Evolutionary conservation across 179 eudicot genomes (phyloP), one percentile per base, ranked within the genome.

Genomic region (Carnegiea gigantea): DNA sequence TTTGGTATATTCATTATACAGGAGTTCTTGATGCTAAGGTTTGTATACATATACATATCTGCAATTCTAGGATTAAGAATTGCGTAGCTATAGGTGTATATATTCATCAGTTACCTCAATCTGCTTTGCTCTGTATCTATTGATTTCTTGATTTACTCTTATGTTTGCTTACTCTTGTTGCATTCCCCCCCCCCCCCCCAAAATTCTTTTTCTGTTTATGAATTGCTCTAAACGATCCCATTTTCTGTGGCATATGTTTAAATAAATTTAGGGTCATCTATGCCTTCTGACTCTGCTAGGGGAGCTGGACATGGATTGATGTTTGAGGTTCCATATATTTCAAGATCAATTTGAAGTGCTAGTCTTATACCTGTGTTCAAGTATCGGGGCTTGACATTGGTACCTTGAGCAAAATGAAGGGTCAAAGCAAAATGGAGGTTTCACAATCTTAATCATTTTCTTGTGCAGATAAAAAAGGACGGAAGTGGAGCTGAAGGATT

Each of bases 401-500:
- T 62, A 62, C 26, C 68, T 62, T 62, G 26, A 24, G 68, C 14
- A 62, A 62, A 23, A n/a, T 62, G 68, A 57, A 62, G 68, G n/a
- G 68, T 26, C 20, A 6, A 14, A 26, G 72, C 12, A 67, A 11
- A 67, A 67, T 67, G 72, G 40, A 10, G 73, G 59, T 24, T 17
- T 46, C 70, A 43, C 73, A 54, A 24, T 28, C 28, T 59, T 75
- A 26, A 9, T 53, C 20, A 49, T 62, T 65, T 23, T 85, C 81
- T 84, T 82, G 79, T 85, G 86, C 97, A 95, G 98, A 84, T 83
- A 74, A 95, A 89, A 76, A 88, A 83, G 79, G 91, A 87, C 70
- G 93, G 90, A 68, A 18, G 48, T 70, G 98, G 97, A 82, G 78
- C 89, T 76, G 80, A 73, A 77, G 93, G 90, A 48, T 82, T 84